Base-by-base conservation (phyloP, 2,329 filamentous ascomycete species). In the Colletotrichum tanaceti region DNA sequence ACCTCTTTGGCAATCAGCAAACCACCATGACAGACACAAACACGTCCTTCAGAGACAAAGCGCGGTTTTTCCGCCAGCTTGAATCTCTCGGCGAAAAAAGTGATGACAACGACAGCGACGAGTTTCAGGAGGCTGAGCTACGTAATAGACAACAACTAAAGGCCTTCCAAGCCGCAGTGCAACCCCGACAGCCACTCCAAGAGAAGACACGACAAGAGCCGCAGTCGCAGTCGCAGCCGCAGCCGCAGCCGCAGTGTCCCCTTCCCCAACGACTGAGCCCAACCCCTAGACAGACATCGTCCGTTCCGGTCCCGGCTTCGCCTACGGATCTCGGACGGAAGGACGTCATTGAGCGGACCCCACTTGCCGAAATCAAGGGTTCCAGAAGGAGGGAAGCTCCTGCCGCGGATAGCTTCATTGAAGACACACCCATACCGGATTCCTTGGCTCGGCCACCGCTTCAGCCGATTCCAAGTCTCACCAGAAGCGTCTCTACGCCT, bases 1-100 rank as follows among this genome's bases (percentile, higher is more conserved):
- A 20, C 24, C 58, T 58, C 52, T 63, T 47, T 35, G 16, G 50
- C 47, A n/a, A 47, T 18, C 28, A 50, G 5, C 32, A 18, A 22
- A 47, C 18, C 54, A 68, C 5, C 63, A 78, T 78, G 77, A 41
- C 41, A 41, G 38, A 53, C 46, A 39, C 50, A 28, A 66, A 65
- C 50, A 58, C 65, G 18, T 59, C 75, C 11, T 68, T 82, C 7
- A 72, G 77, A 58, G 81, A 83, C 43, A 87, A 87, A 72, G 54
- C 75, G 24, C 81, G 78, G 0, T 85, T 83, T 69, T 87, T 86
- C 70, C 71, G 77, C n/a, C 74, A 75, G n/a, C 74, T 86, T 0
- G 75, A 79, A 16, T 73, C 75, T 1, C 73, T 79, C 18, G 60
- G 70, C 14, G 61, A 71, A n/a, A 67, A 39, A 13, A 53, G 70